Conservation (phyloP, 140 eudicot genomes). For the Senecio squalidus region DNA sequence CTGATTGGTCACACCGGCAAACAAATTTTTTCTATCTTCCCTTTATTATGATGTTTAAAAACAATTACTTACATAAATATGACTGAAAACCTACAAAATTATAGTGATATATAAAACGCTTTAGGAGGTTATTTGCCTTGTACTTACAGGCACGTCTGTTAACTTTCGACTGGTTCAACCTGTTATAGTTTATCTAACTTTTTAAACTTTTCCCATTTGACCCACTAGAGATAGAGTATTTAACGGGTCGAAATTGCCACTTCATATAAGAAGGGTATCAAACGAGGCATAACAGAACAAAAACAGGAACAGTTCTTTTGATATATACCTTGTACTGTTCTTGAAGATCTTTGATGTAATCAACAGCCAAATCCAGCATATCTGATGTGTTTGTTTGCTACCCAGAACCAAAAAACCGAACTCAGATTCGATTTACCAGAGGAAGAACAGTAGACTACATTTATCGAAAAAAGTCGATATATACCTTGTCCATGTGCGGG, state of each 20-base stretch:
- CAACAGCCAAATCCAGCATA: conserved; percentile 89
- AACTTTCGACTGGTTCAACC: neutral
- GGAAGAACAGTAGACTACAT: neutral
- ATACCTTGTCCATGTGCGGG: conserved; percentile 99
- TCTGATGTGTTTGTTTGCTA: conserved; percentile 94
- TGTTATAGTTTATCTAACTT: neutral
- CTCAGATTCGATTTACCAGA: conserved; percentile 1
- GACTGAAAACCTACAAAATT: too few relatives aligned
- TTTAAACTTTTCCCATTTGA: neutral
- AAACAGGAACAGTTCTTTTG: neutral
- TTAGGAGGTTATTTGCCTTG: neutral
- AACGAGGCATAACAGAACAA: neutral
- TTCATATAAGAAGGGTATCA: neutral
- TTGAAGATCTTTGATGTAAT: conserved; percentile 78
- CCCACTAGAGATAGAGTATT: too few relatives aligned
- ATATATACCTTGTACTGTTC: conserved; percentile 65
- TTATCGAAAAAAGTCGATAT: neutral
- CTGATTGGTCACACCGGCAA: neutral
- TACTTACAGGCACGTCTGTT: neutral
- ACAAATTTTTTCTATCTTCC: neutral
- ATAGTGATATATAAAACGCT: too few relatives aligned
- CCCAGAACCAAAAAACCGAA: conserved; percentile 2
- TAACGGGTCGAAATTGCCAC: too few relatives aligned
- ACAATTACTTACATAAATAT: too few relatives aligned
- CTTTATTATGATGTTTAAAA: too few relatives aligned